Conservation (phyloP, 116 monocot genomes). For the Posidonia oceanica region DNA sequence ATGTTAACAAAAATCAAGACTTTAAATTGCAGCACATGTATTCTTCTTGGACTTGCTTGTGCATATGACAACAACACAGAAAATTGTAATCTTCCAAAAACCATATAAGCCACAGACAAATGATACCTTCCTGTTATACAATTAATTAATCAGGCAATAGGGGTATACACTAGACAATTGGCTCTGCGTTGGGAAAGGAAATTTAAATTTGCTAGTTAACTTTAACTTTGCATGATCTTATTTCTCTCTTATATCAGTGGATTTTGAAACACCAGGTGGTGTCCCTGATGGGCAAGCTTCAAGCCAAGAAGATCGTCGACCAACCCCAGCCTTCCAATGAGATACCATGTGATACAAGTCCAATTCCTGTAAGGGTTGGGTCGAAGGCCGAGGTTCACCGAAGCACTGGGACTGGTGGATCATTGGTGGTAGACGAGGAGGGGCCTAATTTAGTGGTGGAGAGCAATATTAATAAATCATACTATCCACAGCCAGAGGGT, state of each 20-base stretch:
- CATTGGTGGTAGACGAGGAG: conserved; percentile 32
- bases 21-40: too few relatives aligned
- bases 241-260: background rate
- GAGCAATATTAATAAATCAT: conserved; percentile 41
- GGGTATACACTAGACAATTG: too few relatives aligned
- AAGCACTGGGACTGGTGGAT: conserved; percentile 47
- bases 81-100: too few relatives aligned
- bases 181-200: too few relatives aligned
- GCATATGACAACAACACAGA: too few relatives aligned
- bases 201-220: too few relatives aligned
- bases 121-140: too few relatives aligned
- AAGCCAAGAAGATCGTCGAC: conserved; percentile 19
- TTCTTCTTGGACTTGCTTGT: too few relatives aligned
- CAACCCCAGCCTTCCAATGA: background rate
- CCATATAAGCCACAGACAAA: too few relatives aligned
- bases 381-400: conserved; percentile 25
- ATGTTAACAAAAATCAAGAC: too few relatives aligned
- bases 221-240: too few relatives aligned
- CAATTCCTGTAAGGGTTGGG: background rate
- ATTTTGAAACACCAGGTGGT: conserved; percentile 22
- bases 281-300: conserved; percentile 43
- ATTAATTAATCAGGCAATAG: too few relatives aligned
- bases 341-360: background rate
- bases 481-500: conserved; percentile 18
- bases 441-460: conserved; percentile 17